A percentile compares a stretch with the other conserved stretches of the same genome.
Conservation (phyloP, 495 filamentous ascomycete genomes). For the Hypoxylon lienhwacheense region DNA sequence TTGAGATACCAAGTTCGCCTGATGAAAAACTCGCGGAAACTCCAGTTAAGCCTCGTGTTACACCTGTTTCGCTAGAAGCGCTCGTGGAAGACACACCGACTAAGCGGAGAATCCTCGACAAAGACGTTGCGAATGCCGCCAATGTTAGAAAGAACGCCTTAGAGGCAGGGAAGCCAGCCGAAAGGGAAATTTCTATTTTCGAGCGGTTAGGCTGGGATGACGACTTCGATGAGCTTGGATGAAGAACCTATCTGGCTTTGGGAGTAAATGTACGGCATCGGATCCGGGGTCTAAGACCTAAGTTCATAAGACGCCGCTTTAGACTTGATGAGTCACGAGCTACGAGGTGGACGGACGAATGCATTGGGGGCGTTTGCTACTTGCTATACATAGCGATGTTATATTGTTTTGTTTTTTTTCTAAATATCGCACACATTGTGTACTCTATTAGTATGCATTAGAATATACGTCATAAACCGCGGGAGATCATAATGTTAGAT, state of each 20-base stretch:
- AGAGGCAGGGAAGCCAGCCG: slow-evolving; percentile 2
- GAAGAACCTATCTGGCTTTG: background rate
- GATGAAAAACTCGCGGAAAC: slow-evolving; percentile 42
- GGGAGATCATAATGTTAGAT: too few species aligned
- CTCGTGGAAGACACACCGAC: slow-evolving; percentile 27
- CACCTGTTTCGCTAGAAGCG: slow-evolving; percentile 12
- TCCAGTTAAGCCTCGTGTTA: slow-evolving; percentile 38
- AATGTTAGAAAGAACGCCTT: slow-evolving; percentile 22
- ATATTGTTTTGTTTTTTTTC: too few species aligned
- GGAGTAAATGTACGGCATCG: background rate
- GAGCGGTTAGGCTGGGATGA: slow-evolving; percentile 78
- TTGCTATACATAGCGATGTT: too few species aligned
- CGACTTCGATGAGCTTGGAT: slow-evolving; percentile 53
- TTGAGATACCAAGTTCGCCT: slow-evolving; percentile 49
- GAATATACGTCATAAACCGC: too few species aligned
- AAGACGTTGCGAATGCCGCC: slow-evolving; percentile 32
- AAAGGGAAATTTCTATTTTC: slow-evolving; percentile 61
- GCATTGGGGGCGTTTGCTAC: slow-evolving; percentile 28
- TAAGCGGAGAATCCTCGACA: slow-evolving; percentile 49
- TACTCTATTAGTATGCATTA: too few species aligned
- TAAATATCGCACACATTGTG: too few species aligned
- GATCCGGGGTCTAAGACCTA: too few species aligned
- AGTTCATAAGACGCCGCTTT: too few species aligned
- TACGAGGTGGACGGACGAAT: slow-evolving; percentile 26
- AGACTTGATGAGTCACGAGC: too few species aligned